phyloP scores from a whole-genome alignment of 768 basidiomycete species.

The Mycena vitilis region DNA sequence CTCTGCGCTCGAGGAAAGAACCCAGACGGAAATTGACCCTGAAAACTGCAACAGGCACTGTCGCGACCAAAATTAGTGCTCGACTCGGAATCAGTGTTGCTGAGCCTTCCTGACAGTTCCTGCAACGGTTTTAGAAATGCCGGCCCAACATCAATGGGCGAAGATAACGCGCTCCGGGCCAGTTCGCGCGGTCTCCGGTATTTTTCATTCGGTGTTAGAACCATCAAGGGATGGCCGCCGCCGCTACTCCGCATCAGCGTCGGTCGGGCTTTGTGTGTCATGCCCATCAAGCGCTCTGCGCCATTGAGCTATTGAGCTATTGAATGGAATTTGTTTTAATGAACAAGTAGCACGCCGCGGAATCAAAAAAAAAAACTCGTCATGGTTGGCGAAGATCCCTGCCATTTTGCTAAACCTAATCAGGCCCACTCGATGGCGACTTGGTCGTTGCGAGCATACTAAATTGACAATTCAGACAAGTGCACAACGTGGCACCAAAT shows the following conservation, averaged over 20 bases:
- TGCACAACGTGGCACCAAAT: neutral
- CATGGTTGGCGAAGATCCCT: too few species aligned
- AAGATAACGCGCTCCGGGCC: neutral
- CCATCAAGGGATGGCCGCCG: slow-evolving; percentile 4
- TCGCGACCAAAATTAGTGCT: neutral
- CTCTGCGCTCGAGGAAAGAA: slow-evolving; percentile 10
- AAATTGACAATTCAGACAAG: slow-evolving; percentile 4
- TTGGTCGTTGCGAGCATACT: slow-evolving; percentile 32
- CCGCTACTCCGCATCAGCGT: neutral
- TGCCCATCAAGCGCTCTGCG: too few species aligned
- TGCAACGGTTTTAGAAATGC: neutral
- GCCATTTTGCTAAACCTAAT: slow-evolving; percentile 10
- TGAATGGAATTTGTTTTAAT: too few species aligned
- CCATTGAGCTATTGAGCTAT: too few species aligned
- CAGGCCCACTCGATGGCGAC: slow-evolving; percentile 20
- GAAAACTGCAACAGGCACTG: neutral
- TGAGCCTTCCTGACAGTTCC: neutral
- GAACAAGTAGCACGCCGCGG: too few species aligned
- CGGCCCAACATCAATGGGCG: neutral
- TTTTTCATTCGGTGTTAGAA: neutral
- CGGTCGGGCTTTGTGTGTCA: neutral
- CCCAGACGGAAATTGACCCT: slow-evolving; percentile 5
- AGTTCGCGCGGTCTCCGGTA: too few species aligned
- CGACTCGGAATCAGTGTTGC: neutral
- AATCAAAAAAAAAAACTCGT: too few species aligned